Percentiles rank a stretch among this genome's conserved stretches.
phyloP scores from a whole-genome alignment of 352 stramenopile species.

The Phytophthora podocarpi region DNA sequence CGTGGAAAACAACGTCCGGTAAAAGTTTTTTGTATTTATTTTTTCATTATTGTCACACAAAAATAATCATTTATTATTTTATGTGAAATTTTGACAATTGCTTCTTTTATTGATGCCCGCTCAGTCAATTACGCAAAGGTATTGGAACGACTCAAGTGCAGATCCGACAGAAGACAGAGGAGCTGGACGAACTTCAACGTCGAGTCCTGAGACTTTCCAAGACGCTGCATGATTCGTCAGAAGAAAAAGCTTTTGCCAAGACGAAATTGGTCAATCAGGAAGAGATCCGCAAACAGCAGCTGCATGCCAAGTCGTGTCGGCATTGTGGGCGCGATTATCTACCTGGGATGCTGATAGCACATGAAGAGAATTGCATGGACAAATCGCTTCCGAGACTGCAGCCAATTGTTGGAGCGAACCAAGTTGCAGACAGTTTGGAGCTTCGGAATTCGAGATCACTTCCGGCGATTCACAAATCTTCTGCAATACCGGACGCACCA shows the following conservation, averaged over 20 bases:
- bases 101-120: background rate
- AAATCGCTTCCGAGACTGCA: constrained; percentile 2
- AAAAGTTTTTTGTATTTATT: too few species aligned
- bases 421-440: constrained; percentile 27
- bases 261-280: constrained; percentile 46
- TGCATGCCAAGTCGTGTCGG: constrained; percentile 30
- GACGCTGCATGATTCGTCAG: constrained; percentile 39
- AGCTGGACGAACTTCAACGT: constrained; percentile 51
- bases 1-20: constrained; percentile 57
- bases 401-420: constrained; percentile 20
- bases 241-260: constrained; percentile 50
- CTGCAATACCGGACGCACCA: background rate
- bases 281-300: constrained; percentile 41
- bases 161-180: constrained; percentile 53
- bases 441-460: background rate
- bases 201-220: constrained; percentile 54
- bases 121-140: constrained; percentile 46
- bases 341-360: constrained; percentile 25
- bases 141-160: constrained; percentile 42
- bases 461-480: background rate
- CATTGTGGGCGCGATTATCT: constrained; percentile 46
- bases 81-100: too few species aligned
- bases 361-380: constrained; percentile 35
- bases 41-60: background rate
- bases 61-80: too few species aligned